Evolutionary conservation across 140 eudicot species (phyloP).

Genomic region (Cichorium intybus): DNA sequence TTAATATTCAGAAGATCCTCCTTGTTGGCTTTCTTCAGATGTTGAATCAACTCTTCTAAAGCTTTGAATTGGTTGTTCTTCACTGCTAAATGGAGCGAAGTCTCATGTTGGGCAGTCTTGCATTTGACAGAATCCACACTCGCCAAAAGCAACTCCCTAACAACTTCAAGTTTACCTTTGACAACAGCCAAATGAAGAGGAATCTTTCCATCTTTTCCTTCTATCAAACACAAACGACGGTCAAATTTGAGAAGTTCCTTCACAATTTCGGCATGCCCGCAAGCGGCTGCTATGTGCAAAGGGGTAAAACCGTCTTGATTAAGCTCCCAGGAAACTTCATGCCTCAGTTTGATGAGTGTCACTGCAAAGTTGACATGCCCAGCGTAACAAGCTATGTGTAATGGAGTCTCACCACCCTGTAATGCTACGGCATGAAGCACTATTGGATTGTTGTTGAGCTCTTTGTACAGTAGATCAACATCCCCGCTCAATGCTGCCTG

Average conservation of each 20-base stretch:
- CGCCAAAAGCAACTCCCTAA: conserved; percentile 27
- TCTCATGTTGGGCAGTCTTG: conserved; percentile 43
- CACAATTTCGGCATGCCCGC: conserved; percentile 50
- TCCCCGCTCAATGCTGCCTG: conserved; percentile 42
- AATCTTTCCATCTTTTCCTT: conserved; percentile 47
- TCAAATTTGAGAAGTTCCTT: conserved; percentile 45
- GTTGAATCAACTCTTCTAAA: conserved; percentile 21
- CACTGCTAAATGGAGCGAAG: conserved; percentile 47
- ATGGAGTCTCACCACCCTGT: conserved; percentile 34
- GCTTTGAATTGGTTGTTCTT: conserved; percentile 36
- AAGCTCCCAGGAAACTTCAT: conserved; percentile 29
- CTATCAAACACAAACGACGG: conserved; percentile 24
- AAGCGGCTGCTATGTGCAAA: conserved; percentile 50
- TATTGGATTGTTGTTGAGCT: conserved; percentile 30
- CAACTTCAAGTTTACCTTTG: conserved; percentile 40
- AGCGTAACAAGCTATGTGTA: conserved; percentile 42
- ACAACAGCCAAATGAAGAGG: conserved; percentile 57
- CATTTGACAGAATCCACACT: conserved; percentile 30
- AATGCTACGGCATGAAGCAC: conserved; percentile 26
- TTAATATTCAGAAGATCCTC: conserved; percentile 25
- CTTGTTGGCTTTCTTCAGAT: conserved; percentile 24
- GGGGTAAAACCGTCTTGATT: conserved; percentile 54
- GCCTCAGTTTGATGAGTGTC: conserved; percentile 27
- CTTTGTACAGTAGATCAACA: conserved; percentile 31
- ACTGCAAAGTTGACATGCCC: conserved; percentile 43